phyloP scores from a whole-genome alignment of 306 rosid genomes.

The Gynostemma pentaphyllum region DNA sequence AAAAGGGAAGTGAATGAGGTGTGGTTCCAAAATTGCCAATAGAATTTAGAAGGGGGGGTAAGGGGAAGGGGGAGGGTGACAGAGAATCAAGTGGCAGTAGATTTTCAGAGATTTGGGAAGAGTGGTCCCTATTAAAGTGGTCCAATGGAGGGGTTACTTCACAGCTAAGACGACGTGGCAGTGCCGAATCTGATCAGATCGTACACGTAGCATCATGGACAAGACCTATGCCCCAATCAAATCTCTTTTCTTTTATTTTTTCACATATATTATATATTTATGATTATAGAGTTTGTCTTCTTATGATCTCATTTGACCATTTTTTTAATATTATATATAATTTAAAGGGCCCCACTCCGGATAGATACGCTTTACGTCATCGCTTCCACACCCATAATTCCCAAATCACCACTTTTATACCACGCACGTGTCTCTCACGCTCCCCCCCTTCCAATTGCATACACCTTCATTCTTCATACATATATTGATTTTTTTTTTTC shows the following conservation, averaged over 20 bases:
- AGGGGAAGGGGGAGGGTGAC: background rate
- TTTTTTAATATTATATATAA: background rate
- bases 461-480: background rate
- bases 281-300: constrained; percentile 1
- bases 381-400: background rate
- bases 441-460: background rate
- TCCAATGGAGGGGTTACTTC: no score
- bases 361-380: constrained; percentile 13
- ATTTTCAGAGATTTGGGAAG: constrained; percentile 7
- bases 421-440: background rate
- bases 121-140: background rate
- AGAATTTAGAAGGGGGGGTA: no score
- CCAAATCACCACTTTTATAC: constrained; percentile 7
- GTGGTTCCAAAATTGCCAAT: background rate
- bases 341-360: background rate
- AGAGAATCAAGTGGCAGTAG: constrained; percentile 9
- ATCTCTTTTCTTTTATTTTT: background rate
- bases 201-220: constrained; percentile 11
- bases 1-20: background rate
- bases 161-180: constrained; percentile 7
- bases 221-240: background rate
- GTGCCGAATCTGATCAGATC: background rate
- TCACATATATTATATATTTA: no score
- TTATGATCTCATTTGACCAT: background rate
- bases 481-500: no score